phyloP scores from a whole-genome alignment of 768 basidiomycete species.

The Phlebiopsis flavidoalba region DNA sequence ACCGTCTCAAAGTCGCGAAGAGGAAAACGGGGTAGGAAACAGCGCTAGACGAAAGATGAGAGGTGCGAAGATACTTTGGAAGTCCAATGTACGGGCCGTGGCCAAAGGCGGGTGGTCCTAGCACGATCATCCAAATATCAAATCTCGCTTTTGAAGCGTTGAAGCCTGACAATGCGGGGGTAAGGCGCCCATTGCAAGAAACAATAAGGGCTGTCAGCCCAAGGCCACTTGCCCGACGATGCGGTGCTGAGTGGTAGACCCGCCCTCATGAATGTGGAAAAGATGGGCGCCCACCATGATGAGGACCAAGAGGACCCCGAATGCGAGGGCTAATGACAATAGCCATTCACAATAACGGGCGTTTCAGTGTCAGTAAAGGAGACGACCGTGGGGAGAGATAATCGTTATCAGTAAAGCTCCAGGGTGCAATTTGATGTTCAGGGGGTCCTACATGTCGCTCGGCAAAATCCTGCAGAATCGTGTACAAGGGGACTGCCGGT shows the following conservation, averaged over 20 bases:
- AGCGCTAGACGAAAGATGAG: neutral
- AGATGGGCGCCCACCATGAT: neutral
- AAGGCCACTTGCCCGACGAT: neutral
- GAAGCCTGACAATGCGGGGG: neutral
- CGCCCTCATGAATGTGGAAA: neutral
- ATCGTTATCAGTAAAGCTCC: neutral
- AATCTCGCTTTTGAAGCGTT: neutral
- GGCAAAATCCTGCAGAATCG: neutral
- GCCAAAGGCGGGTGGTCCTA: neutral
- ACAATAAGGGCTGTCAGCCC: neutral
- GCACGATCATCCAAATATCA: neutral
- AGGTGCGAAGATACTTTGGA: neutral
- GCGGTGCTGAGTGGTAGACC: neutral
- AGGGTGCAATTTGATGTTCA: neutral
- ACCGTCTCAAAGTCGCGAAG: neutral
- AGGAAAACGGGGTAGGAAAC: neutral
- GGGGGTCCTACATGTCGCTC: neutral
- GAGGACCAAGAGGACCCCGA: neutral
- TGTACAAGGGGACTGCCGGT: slow-evolving; percentile 1
- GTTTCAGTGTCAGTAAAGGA: neutral
- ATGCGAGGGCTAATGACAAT: neutral
- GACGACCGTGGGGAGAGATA: neutral
- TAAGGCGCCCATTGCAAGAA: neutral
- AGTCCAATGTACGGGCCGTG: neutral
- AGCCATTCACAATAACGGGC: neutral